phyloP scores from a whole-genome alignment of 129 eudicot genomes.

The Ambrosia artemisiifolia region DNA sequence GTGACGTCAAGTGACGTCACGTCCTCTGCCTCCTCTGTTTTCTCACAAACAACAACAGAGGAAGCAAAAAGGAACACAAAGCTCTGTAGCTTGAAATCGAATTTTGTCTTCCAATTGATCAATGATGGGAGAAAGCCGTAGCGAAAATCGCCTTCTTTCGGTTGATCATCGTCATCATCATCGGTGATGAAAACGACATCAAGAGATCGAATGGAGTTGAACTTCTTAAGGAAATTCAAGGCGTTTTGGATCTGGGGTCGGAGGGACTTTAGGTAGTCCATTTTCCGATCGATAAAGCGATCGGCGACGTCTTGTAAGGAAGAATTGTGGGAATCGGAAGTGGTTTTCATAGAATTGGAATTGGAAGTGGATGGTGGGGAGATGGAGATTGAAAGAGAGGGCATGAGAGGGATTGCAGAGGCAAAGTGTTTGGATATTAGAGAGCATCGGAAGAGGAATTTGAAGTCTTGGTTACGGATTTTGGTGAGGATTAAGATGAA shows the following conservation, averaged over 20 bases:
- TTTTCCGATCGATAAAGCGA: constrained; percentile 26
- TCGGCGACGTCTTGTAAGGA: constrained; percentile 31
- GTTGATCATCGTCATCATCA: neutral
- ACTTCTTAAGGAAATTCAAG: constrained; percentile 22
- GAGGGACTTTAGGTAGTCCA: constrained; percentile 31
- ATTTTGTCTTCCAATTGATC: constrained; percentile 27
- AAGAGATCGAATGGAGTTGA: constrained; percentile 9
- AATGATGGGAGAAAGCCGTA: constrained; percentile 30
- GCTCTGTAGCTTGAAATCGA: constrained; percentile 34
- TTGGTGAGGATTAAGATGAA: constrained; percentile 30
- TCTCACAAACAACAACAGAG: neutral
- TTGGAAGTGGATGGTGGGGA: constrained; percentile 15
- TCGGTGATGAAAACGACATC: constrained; percentile 32
- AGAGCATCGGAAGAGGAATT: constrained; percentile 26
- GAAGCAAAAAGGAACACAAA: constrained; percentile 30
- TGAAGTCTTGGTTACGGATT: constrained; percentile 33
- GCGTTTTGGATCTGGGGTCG: constrained; percentile 36
- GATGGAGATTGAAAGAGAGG: constrained; percentile 24
- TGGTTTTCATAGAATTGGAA: constrained; percentile 1
- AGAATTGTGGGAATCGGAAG: constrained; percentile 18
- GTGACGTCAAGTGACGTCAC: constrained; percentile 8
- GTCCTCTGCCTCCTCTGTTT: constrained; percentile 15
- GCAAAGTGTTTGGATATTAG: constrained; percentile 29
- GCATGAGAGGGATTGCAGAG: constrained; percentile 24
- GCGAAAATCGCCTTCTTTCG: constrained; percentile 19